Evolutionary conservation across 805 yeast genomes (phyloP), one percentile per base, ranked within the genome.

Genomic region (Yamadazyma kitorensis): DNA sequence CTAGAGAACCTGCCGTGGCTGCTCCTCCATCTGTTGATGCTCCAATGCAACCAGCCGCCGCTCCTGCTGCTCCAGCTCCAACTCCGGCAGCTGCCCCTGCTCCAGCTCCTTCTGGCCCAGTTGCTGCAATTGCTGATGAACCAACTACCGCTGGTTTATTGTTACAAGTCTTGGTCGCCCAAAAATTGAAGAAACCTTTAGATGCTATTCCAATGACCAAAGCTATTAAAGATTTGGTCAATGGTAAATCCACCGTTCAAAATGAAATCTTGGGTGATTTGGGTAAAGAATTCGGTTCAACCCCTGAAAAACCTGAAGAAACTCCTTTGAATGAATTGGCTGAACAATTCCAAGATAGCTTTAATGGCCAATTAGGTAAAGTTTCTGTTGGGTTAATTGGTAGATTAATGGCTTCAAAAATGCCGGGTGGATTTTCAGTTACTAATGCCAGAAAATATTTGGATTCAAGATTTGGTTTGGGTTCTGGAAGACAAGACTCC

Each of bases 231-330:
- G 98, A 93, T 57, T 75, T 93, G 54, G 98, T 93, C 45, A 95
- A 95, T 55, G 99, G 99, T 70, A 93, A 93, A 63, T 93, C 98
- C 17, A 93, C 99, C 14, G 91, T 93, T 30, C 99, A 93, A 70
- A 93, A 93, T 65, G 99, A 93, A 73, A 93, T 93, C 50, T 77
- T 93, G 51, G 99, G 99, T 74, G 99, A 93, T 57, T 75, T 93
- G 54, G 98, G 98, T 57, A 93, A 93, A 67, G 99, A 93, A 69
- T 93, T 93, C 56, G 97, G 98, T 53, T 68, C 93, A 28, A 89
- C 97, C 31, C 99, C 99, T 27, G 99, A 93, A 68, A 93, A 93
- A 68, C 97, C 99, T 43, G 99, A 93, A 68, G 99, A 93, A 57
- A 85, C 95, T 27, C 98, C 98, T 43, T 75, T 93, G 51, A 85